phyloP scores from a whole-genome alignment of 352 stramenopile species.

The Phytophthora boehmeriae region DNA sequence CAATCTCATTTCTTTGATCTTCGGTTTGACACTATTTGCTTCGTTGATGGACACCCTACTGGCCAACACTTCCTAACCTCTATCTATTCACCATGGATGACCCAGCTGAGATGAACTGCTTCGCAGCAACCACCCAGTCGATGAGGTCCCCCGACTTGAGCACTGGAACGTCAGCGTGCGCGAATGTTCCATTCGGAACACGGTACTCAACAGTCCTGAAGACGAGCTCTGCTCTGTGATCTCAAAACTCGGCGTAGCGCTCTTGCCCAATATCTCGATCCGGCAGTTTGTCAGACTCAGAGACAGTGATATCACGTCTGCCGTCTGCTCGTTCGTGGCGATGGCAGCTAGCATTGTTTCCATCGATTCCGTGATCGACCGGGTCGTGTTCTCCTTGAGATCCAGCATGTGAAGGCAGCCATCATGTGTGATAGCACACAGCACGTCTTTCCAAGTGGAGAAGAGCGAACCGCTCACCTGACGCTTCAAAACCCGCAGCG shows the following conservation, averaged over 20 bases:
- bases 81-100: slow-evolving; percentile 51
- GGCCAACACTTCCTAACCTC: too few relatives aligned
- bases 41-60: too few relatives aligned
- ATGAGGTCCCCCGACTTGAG: slow-evolving; percentile 77
- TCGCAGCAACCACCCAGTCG: slow-evolving; percentile 82
- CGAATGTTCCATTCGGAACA: slow-evolving; percentile 67
- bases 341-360: slow-evolving; percentile 70
- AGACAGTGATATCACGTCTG: slow-evolving; percentile 54
- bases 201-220: slow-evolving; percentile 61
- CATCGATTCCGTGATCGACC: slow-evolving; percentile 54
- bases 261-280: slow-evolving; percentile 81
- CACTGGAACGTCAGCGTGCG: slow-evolving; percentile 86
- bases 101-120: slow-evolving; percentile 64
- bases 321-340: slow-evolving; percentile 50
- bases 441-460: slow-evolving; percentile 74
- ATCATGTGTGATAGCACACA: slow-evolving; percentile 82
- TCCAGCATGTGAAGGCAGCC: slow-evolving; percentile 76
- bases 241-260: slow-evolving; percentile 68
- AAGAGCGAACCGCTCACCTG: slow-evolving; percentile 78
- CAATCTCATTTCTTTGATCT: too few relatives aligned
- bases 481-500: slow-evolving; percentile 81
- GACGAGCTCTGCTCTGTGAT: slow-evolving; percentile 63
- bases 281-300: slow-evolving; percentile 70
- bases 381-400: slow-evolving; percentile 67
- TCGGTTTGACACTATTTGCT: too few relatives aligned